Percentiles rank a stretch among this genome's conserved stretches.
phyloP scores from a whole-genome alignment of 371 early-diverging fungal genomes.

The Nematocida displodere region DNA sequence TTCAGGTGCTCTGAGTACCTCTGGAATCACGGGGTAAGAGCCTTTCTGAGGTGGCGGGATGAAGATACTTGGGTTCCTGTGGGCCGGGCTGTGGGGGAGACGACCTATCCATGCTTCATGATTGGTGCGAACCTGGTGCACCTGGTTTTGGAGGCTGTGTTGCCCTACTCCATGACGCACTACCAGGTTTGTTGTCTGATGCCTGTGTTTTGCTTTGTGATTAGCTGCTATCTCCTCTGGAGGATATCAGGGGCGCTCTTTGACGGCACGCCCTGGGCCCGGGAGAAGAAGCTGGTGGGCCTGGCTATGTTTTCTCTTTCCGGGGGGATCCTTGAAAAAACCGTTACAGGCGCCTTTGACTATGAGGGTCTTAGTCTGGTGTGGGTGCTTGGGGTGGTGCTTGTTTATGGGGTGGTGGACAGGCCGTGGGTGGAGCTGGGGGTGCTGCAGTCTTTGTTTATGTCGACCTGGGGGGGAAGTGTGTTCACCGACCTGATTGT shows the following conservation, averaged over 20 bases:
- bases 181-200: constrained; percentile 82
- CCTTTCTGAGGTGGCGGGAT: constrained; percentile 97
- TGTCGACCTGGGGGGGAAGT: constrained; percentile 89
- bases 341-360: constrained; percentile 95
- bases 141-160: constrained; percentile 72
- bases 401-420: constrained; percentile 70
- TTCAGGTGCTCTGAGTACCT: constrained; percentile 89
- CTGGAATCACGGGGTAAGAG: constrained; percentile 83
- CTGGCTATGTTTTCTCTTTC: constrained; percentile 90
- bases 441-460: constrained; percentile 15
- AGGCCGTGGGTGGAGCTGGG: neutral
- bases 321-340: constrained; percentile 93
- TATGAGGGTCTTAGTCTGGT: constrained; percentile 97
- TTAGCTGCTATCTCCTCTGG: constrained; percentile 78
- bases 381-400: constrained; percentile 85
- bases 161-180: constrained; percentile 86
- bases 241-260: constrained; percentile 72
- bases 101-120: constrained; percentile 86
- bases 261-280: constrained; percentile 72
- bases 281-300: neutral
- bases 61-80: constrained; percentile 88
- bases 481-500: constrained; percentile 94
- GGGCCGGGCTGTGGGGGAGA: constrained; percentile 88
- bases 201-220: constrained; percentile 82
- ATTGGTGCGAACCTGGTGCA: constrained; percentile 87